Conservation (phyloP, 1,284 basidiomycete species). For the Ceratorhiza oryzae-sativae region DNA sequence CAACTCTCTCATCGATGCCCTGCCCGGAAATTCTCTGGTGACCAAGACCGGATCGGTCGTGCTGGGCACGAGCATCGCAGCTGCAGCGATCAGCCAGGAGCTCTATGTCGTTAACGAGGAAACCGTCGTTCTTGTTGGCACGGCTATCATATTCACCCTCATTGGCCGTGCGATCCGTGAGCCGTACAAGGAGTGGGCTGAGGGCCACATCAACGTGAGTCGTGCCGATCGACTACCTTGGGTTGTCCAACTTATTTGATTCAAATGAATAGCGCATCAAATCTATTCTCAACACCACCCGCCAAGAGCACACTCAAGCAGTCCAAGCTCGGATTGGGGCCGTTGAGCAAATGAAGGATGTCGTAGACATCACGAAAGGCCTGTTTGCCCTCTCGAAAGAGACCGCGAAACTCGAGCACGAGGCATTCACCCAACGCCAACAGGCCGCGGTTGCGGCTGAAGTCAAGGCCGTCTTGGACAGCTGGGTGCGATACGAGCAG, state of each 20-base stretch:
- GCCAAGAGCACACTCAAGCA: slow-evolving; percentile 89
- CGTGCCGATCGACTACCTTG: not conserved
- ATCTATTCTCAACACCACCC: slow-evolving; percentile 81
- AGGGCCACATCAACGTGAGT: slow-evolving; percentile 73
- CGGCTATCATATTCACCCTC: slow-evolving; percentile 85
- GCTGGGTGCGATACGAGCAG: slow-evolving; percentile 98
- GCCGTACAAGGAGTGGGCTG: slow-evolving; percentile 94
- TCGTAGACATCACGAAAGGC: slow-evolving; percentile 86
- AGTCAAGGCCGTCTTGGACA: slow-evolving; percentile 94
- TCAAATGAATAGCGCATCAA: slow-evolving; percentile 65
- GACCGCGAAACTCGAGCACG: slow-evolving; percentile 89
- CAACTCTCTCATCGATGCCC: slow-evolving; percentile 87
- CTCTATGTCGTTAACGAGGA: slow-evolving; percentile 98
- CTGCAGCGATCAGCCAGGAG: slow-evolving; percentile 95
- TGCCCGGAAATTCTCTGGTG: slow-evolving; percentile 91
- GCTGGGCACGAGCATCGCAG: slow-evolving; percentile 88
- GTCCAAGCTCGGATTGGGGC: slow-evolving; percentile 92
- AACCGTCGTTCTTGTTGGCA: slow-evolving; percentile 82
- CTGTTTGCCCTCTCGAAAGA: slow-evolving; percentile 97
- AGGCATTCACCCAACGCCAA: slow-evolving; percentile 91
- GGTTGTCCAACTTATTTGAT: not conserved
- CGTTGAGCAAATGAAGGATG: slow-evolving; percentile 93
- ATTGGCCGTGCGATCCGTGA: slow-evolving; percentile 81
- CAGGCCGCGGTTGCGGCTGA: slow-evolving; percentile 87
- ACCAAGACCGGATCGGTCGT: slow-evolving; percentile 94